Percentiles rank a stretch among this genome's conserved stretches.
Conservation (phyloP, 805 yeast genomes). For the Saccharomycopsis fodiens region DNA sequence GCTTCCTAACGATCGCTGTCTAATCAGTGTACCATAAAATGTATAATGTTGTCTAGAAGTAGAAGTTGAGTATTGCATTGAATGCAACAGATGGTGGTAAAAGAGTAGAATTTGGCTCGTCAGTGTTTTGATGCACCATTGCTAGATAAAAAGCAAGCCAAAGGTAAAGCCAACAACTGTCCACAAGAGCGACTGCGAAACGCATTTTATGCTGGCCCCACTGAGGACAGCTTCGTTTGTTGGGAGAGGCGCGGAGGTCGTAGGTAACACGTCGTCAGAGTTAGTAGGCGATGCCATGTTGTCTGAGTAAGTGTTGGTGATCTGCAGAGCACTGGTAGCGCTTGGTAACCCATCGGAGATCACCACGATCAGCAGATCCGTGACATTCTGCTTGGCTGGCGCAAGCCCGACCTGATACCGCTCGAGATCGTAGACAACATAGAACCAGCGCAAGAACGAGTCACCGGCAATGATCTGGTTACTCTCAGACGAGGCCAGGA, state of each 20-base stretch:
- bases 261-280: conserved; percentile 6
- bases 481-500: neutral
- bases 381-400: conserved; percentile 28
- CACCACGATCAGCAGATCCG: neutral
- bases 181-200: no score
- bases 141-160: no score
- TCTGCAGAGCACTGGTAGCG: conserved; percentile 2
- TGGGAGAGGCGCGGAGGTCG: neutral
- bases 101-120: no score
- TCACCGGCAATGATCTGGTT: conserved; percentile 42
- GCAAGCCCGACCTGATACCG: conserved; percentile 37
- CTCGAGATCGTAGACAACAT: conserved; percentile 48
- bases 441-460: conserved; percentile 42
- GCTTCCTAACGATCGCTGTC: no score
- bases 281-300: neutral
- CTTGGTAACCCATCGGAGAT: conserved; percentile 3
- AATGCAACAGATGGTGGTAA: no score
- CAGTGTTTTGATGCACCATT: no score
- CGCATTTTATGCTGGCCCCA: no score
- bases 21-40: no score
- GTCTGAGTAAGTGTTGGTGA: conserved; percentile 6
- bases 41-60: no score
- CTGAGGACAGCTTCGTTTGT: neutral
- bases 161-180: no score
- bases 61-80: no score